Evolutionary conservation across 2,329 filamentous ascomycete species (phyloP).

Genomic region (Simplicillium aogashimaense): DNA sequence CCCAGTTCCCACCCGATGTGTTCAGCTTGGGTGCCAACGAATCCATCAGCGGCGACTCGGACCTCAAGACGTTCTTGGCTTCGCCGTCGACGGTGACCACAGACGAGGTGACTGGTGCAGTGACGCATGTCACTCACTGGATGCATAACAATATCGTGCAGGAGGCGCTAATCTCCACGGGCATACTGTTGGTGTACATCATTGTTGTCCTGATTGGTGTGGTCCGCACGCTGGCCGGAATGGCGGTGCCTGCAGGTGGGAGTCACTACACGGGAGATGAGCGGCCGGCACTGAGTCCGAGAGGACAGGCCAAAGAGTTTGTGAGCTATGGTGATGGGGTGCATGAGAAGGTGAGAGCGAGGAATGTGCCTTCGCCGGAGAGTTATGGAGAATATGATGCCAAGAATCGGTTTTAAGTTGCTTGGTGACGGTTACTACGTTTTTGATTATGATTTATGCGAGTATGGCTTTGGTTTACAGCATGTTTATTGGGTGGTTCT

Average conservation of each 20-base stretch:
- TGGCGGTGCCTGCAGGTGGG: constrained; percentile 47
- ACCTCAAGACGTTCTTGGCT: constrained; percentile 64
- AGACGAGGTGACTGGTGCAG: constrained; percentile 72
- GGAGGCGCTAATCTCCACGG: constrained; percentile 71
- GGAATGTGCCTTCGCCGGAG: constrained; percentile 18
- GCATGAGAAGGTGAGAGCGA: constrained; percentile 17
- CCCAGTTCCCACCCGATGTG: constrained; percentile 65
- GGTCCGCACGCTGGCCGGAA: constrained; percentile 52
- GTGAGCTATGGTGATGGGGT: constrained; percentile 11
- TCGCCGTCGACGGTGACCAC: constrained; percentile 62
- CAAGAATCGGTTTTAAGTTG: too few species aligned
- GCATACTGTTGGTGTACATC: constrained; percentile 67
- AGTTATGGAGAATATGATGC: too few species aligned
- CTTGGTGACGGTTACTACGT: too few species aligned
- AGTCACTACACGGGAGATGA: constrained; percentile 23
- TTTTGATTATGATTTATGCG: too few species aligned
- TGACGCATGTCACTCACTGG: constrained; percentile 58
- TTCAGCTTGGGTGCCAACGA: constrained; percentile 71
- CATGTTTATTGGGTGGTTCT: too few species aligned
- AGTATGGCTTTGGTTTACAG: too few species aligned
- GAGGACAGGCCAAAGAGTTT: constrained; percentile 12
- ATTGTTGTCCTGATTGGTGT: constrained; percentile 68
- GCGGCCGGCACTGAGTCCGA: constrained; percentile 16
- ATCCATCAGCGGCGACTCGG: constrained; percentile 45
- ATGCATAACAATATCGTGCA: constrained; percentile 59